Base-by-base conservation (phyloP, 768 basidiomycete genomes). In the Leccinum truebloodii region DNA sequence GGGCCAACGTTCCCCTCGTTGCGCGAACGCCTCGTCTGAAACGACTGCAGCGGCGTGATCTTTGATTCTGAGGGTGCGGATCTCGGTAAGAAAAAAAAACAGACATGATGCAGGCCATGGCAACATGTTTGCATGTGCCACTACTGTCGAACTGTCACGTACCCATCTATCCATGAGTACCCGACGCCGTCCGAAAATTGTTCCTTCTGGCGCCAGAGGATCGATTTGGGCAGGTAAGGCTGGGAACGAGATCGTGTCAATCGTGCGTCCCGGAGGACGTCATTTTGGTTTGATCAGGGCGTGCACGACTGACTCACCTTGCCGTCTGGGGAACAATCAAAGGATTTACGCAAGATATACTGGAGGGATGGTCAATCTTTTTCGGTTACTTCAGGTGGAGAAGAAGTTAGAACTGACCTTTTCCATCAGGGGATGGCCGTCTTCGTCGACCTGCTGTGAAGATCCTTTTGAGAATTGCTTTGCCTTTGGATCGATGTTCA, bases 171-270 rank as follows among this genome's bases (percentile, higher is more conserved):
- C 95, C 96, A 98, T 34, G 94, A 95, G 77, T 97, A 98, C 34
- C 96, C 95, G 57, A 97, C 95, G 57, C 97, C 97, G 69, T 99
- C 97, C 2, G 95, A 98, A 79, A 99, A 99, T 69, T 98, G 95
- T 77, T 99, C 97, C 75, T 99, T 99, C 75, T 99, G 97, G 59
- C 97, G 84, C 97, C 97, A 99, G 46, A 99, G 81, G 69, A 99
- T 98, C 16, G 91, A 92, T 59, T 83, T 83, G 13, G 97, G 97
- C 55, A 99, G 86, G 77, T 98, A 99, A 2, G 94, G 89, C 89
- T 94, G 26, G 30, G 63, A 53, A 61, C 34, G 5, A 26, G 46
- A 34, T 13, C 14, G 30, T 60, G 39, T 41, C 18, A n/a, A 41
- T n/a, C 39, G 39, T 7, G 39, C 54, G 49, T 24, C 32, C 16